Conservation (phyloP, 495 filamentous ascomycete genomes). For the Extremus antarcticus region DNA sequence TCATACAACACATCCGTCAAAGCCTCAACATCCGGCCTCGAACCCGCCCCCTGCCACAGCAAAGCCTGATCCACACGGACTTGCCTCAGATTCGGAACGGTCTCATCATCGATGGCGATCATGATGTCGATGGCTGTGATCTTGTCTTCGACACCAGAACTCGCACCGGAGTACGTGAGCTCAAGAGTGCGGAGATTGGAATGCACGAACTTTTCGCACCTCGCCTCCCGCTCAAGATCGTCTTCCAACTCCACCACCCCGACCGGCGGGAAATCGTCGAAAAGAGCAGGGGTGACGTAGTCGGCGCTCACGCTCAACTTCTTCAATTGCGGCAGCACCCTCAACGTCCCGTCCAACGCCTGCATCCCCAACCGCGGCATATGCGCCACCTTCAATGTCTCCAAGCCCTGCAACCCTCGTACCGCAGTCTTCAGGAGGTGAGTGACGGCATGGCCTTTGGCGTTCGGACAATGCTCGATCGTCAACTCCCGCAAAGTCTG, state of each 20-base stretch:
- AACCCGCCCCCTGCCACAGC: slow-evolving; percentile 18
- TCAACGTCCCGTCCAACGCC: slow-evolving; percentile 20
- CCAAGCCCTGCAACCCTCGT: slow-evolving; percentile 4
- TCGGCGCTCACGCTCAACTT: slow-evolving; percentile 24
- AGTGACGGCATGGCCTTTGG: slow-evolving; percentile 6
- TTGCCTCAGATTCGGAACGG: slow-evolving; percentile 19
- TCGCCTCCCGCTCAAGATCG: too few species aligned
- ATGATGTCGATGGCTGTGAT: slow-evolving; percentile 15
- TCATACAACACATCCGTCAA: slow-evolving; percentile 16
- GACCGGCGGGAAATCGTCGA: slow-evolving; percentile 9
- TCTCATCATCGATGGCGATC: slow-evolving; percentile 10
- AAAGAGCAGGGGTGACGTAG: slow-evolving; percentile 23
- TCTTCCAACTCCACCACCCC: too few species aligned
- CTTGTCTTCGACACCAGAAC: slow-evolving; percentile 13
- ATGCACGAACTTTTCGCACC: neutral
- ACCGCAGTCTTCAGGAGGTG: slow-evolving; percentile 13
- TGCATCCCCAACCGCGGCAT: slow-evolving; percentile 19
- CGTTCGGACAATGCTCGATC: slow-evolving; percentile 29
- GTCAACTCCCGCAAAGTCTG: slow-evolving; percentile 26
- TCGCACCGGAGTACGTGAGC: slow-evolving; percentile 11
- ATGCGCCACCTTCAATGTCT: slow-evolving; percentile 16
- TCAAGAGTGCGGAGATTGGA: slow-evolving; percentile 10
- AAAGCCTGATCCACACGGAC: slow-evolving; percentile 17
- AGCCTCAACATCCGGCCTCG: slow-evolving; percentile 12
- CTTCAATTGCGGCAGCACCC: slow-evolving; percentile 18